Conservation (phyloP, 1,139 yeast species). For the Saccharomycopsis hybrid region DNA sequence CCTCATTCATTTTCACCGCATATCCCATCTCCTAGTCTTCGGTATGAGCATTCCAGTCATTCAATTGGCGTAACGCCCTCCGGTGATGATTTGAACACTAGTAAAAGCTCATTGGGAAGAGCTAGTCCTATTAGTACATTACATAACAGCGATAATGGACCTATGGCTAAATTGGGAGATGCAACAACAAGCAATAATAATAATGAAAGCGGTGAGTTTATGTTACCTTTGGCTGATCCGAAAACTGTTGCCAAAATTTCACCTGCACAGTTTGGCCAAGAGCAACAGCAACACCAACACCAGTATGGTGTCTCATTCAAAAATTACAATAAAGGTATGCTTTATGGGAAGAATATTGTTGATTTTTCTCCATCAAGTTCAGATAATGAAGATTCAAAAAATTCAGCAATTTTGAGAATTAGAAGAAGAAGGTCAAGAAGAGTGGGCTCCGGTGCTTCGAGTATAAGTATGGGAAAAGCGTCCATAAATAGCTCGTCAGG, state of each 20-base stretch:
- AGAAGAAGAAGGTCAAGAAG: slow-evolving; percentile 52
- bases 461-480: slow-evolving; percentile 1
- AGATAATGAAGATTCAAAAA: slow-evolving; percentile 57
- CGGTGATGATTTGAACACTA: slow-evolving; percentile 30
- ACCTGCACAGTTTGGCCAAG: not conserved
- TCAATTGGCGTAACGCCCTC: slow-evolving; percentile 22
- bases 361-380: slow-evolving; percentile 53
- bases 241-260: slow-evolving; percentile 5
- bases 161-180: not conserved
- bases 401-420: slow-evolving; percentile 49
- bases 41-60: slow-evolving; percentile 34
- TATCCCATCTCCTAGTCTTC: slow-evolving; percentile 25
- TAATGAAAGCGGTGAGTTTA: not conserved
- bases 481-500: not conserved
- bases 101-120: slow-evolving; percentile 29
- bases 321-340: not conserved
- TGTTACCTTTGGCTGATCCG: slow-evolving; percentile 3
- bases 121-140: slow-evolving; percentile 26
- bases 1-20: slow-evolving; percentile 27
- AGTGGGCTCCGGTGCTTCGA: slow-evolving; percentile 31
- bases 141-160: not conserved
- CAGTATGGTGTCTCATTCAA: not conserved
- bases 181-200: no score
- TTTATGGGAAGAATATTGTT: slow-evolving; percentile 1
- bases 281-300: not conserved